Evolutionary conservation across 2,329 filamentous ascomycete species (phyloP), one percentile per base, ranked within the genome.

Genomic region (Trichoderma lentiforme): DNA sequence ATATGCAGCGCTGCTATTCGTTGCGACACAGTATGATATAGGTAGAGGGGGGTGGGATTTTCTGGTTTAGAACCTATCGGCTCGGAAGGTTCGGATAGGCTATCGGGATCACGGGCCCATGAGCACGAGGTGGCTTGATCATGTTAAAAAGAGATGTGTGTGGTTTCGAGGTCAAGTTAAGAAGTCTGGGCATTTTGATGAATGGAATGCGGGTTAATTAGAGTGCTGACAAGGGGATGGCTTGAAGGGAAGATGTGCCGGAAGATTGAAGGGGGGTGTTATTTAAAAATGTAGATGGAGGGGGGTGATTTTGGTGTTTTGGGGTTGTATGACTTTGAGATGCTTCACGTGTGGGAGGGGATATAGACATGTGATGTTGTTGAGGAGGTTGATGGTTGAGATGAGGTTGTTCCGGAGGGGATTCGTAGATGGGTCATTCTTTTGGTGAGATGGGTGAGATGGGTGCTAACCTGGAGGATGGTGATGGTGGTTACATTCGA

Each of bases 11-110:
- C 6, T 56, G 12, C 51, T 28, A 56, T 51, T 24, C n/a, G 43
- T 51, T 51, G 9, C 4, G 2, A n/a, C 43, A 51, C 43, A 51
- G 43, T 47, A 21, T 47, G n/a, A 24, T n/a, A 24, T 5, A 6
- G 1, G 12, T 9, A n/a, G 28, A 34, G 57, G 57, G 24, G 15
- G 28, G 57, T 60, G 57, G 12, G 24, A 56, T n/a, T 32, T 58
- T 21, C 18, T n/a, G 15, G 36, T n/a, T 47, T 18, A 8, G 24
- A 24, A 24, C 28, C 11, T 26, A 30, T n/a, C 39, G 26, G 57
- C 34, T 43, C 67, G 67, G 67, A 70, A 53, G 67, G 67, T 62
- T 70, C 67, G 67, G 67, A 61, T 58, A 58, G 32, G n/a, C 51
- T 58, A 43, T 39, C 43, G 36, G 21, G 28, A 62, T 34, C 21